phyloP scores from a whole-genome alignment of 1,284 basidiomycete species.

The Ceratobasidium sp. region DNA sequence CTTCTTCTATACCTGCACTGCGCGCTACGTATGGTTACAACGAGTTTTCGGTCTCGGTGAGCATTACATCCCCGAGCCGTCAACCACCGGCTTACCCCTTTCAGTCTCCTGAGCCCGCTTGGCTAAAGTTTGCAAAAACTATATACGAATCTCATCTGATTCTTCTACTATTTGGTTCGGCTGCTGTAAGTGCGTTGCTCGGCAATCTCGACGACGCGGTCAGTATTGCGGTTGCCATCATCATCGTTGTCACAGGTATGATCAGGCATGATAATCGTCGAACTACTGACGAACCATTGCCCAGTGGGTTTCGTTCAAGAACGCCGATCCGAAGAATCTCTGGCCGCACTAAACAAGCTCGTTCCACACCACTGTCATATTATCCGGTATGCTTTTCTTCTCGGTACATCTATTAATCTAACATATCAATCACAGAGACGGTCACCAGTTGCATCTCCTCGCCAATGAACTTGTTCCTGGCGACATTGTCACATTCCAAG shows the following conservation, averaged over 20 bases:
- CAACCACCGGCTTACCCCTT: not conserved
- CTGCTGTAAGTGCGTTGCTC: constrained; percentile 85
- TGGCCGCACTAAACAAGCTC: constrained; percentile 94
- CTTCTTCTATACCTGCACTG: constrained; percentile 69
- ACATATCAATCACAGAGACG: constrained; percentile 64
- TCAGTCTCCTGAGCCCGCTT: constrained; percentile 74
- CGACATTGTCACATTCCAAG: constrained; percentile 89
- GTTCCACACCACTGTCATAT: constrained; percentile 96
- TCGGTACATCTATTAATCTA: constrained; percentile 35
- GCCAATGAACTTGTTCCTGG: constrained; percentile 96
- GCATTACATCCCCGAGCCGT: not conserved
- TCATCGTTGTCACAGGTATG: constrained; percentile 91
- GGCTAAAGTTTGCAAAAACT: constrained; percentile 89
- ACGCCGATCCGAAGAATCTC: constrained; percentile 90
- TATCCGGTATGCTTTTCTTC: constrained; percentile 62
- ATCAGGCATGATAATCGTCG: constrained; percentile 28
- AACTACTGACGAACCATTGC: not conserved
- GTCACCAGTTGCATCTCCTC: constrained; percentile 76
- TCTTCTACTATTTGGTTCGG: constrained; percentile 86
- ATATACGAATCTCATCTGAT: constrained; percentile 95
- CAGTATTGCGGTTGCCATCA: constrained; percentile 91
- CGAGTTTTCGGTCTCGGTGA: constrained; percentile 81
- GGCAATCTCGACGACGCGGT: constrained; percentile 94
- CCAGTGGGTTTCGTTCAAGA: constrained; percentile 96
- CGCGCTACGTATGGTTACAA: constrained; percentile 83